phyloP scores from a whole-genome alignment of 805 yeast genomes.

The Ogataea henricii region DNA sequence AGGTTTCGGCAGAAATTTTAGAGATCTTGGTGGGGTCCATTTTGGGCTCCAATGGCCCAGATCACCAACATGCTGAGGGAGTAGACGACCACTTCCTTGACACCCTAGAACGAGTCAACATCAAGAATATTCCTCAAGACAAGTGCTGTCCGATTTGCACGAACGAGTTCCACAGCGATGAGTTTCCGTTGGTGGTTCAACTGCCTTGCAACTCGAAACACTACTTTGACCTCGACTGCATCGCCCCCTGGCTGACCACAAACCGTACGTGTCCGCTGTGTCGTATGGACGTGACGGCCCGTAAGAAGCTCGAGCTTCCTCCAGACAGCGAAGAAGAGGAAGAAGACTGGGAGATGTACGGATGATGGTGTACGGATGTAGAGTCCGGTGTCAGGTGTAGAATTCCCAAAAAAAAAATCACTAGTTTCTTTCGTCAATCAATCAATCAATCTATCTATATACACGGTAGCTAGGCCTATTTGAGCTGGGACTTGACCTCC shows the following conservation, averaged over 20 bases:
- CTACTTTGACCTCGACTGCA: constrained; percentile 84
- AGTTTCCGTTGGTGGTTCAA: constrained; percentile 76
- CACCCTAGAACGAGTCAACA: constrained; percentile 66
- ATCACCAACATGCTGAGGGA: constrained; percentile 39
- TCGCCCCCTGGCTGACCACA: constrained; percentile 82
- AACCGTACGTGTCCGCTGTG: constrained; percentile 86
- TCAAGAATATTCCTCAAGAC: constrained; percentile 41
- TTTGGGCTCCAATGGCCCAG: constrained; percentile 13
- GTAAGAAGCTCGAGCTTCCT: constrained; percentile 37
- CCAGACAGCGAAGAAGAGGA: constrained; percentile 60
- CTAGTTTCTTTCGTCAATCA: neutral
- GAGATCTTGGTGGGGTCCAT: constrained; percentile 14
- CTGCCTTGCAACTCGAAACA: constrained; percentile 71
- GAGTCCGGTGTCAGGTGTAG: neutral
- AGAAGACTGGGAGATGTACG: constrained; percentile 81
- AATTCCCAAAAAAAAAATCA: neutral
- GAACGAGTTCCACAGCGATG: constrained; percentile 65
- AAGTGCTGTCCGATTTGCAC: constrained; percentile 89
- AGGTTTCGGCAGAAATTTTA: constrained; percentile 8
- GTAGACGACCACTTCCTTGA: constrained; percentile 74
- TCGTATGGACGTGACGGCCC: constrained; percentile 63
- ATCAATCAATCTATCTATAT: constrained; percentile 13
- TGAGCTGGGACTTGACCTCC: constrained; percentile 18
- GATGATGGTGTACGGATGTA: constrained; percentile 36
- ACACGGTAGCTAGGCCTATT: constrained; percentile 11